These are phyloP conservation scores for Candolleomyces aberdarensis DNA, from an alignment of 768 basidiomycete genomes.

Conservation along the genomic window DNA sequence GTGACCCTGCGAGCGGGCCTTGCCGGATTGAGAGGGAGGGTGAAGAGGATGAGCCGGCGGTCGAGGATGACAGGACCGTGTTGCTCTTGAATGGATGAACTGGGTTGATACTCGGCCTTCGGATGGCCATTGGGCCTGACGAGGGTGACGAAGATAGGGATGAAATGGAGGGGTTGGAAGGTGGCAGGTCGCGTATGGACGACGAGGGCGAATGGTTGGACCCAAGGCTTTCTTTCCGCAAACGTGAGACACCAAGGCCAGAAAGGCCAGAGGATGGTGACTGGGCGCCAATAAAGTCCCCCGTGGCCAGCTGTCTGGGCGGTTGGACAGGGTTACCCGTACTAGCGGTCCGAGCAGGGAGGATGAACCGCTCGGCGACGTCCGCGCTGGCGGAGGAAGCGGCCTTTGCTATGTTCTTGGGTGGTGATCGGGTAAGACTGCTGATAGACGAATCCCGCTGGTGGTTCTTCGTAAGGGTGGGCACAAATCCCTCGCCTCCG, in stretches of 20 bases:
- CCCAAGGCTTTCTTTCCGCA: constrained; percentile 50
- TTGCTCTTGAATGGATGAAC: constrained; percentile 40
- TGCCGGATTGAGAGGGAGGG: constrained; percentile 32
- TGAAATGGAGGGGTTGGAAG: constrained; percentile 13
- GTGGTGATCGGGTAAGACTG: constrained; percentile 21
- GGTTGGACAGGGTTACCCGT: constrained; percentile 11
- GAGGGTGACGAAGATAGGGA: constrained; percentile 29
- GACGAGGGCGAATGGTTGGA: constrained; percentile 22
- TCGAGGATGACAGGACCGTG: constrained; percentile 30
- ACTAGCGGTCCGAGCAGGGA: constrained; percentile 30
- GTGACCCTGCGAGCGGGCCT: constrained; percentile 3
- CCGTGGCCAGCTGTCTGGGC: constrained; percentile 8
- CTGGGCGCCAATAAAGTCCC: constrained; percentile 7
- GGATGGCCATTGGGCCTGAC: constrained; percentile 27
- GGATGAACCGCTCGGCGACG: constrained; percentile 35
- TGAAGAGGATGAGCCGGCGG: constrained; percentile 18
- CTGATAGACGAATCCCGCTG: constrained; percentile 51
- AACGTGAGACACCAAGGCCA: constrained; percentile 37
- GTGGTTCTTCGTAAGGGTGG: constrained; percentile 65
- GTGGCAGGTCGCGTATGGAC: constrained; percentile 20
- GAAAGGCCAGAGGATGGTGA: constrained; percentile 29
- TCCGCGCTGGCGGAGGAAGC: constrained; percentile 11
- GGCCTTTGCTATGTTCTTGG: constrained; percentile 9
- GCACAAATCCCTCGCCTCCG: constrained; percentile 56
- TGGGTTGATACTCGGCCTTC: constrained; percentile 28